Evolutionary conservation across 306 rosid species (phyloP).

Genomic region (Begonia peltatifolia): DNA sequence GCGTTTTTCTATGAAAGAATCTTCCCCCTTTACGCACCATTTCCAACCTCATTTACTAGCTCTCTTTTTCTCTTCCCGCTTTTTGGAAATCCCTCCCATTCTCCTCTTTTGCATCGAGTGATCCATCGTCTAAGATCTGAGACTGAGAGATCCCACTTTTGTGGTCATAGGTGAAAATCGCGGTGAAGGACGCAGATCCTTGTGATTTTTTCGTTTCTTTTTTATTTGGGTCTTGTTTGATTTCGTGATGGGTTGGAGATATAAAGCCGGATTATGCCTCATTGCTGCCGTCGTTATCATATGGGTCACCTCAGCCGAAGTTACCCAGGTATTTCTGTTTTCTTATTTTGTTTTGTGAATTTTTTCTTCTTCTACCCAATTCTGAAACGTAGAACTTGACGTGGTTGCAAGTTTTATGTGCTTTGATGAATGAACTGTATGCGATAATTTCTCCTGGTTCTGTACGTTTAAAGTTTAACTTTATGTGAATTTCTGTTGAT

Average conservation of each 20-base stretch:
- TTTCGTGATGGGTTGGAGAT: constrained; percentile 62
- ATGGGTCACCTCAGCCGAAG: constrained; percentile 96
- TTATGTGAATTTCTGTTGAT: too few species aligned
- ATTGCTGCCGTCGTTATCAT: constrained; percentile 73
- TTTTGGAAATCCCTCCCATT: not conserved
- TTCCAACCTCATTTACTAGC: too few species aligned
- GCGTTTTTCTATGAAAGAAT: too few species aligned
- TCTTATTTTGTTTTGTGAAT: not conserved
- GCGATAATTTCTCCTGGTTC: not conserved
- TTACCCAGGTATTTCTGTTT: constrained; percentile 54
- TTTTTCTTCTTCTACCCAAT: not conserved
- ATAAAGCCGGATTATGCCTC: constrained; percentile 68
- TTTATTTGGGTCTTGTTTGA: not conserved
- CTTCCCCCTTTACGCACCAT: too few species aligned
- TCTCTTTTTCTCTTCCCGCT: not conserved
- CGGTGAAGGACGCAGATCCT: constrained; percentile 24
- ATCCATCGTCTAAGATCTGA: not conserved
- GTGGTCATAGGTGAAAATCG: constrained; percentile 12
- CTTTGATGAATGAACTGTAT: not conserved
- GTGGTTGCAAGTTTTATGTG: not conserved
- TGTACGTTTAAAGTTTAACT: not conserved
- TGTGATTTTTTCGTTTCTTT: constrained; percentile 7
- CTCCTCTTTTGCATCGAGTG: too few species aligned
- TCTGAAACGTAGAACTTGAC: not conserved
- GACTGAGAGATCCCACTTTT: not conserved